These are phyloP conservation scores for Echinochloa phyllopogon DNA, from an alignment of 176 grass and related monocot genomes.

Conservation along the genomic window DNA sequence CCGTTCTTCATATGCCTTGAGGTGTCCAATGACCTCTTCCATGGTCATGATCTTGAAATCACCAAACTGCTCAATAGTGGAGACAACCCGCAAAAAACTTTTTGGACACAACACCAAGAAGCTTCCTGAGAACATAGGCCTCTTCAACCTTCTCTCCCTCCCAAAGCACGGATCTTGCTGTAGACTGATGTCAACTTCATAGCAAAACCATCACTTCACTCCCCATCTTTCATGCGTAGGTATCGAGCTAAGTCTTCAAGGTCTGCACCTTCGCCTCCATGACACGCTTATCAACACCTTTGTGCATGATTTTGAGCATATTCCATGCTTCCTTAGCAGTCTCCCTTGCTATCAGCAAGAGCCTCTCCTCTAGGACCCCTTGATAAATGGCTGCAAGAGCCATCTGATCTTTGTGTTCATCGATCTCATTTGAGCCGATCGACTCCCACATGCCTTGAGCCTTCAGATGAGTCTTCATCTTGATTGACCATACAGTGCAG, in stretches of 20 bases:
- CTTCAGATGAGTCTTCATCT: not conserved
- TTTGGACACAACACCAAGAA: not conserved
- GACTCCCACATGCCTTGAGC: not conserved
- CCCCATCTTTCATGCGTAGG: not conserved
- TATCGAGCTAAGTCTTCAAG: no score
- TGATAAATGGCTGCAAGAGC: not conserved
- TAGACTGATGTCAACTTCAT: not conserved
- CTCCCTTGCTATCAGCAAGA: not conserved
- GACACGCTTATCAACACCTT: no score
- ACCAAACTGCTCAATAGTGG: not conserved
- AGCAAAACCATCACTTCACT: not conserved
- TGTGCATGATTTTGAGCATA: no score
- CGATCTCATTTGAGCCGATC: not conserved
- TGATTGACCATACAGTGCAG: not conserved
- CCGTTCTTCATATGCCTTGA: not conserved
- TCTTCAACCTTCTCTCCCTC: not conserved
- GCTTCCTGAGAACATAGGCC: not conserved
- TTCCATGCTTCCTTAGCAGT: no score
- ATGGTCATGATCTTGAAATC: not conserved
- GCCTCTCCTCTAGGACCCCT: not conserved
- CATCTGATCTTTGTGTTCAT: not conserved
- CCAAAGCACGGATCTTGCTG: not conserved
- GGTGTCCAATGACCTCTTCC: not conserved
- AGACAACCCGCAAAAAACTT: not conserved
- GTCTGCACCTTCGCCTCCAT: no score